phyloP scores from a whole-genome alignment of 257 asterid species.

The Plantago elongata region DNA sequence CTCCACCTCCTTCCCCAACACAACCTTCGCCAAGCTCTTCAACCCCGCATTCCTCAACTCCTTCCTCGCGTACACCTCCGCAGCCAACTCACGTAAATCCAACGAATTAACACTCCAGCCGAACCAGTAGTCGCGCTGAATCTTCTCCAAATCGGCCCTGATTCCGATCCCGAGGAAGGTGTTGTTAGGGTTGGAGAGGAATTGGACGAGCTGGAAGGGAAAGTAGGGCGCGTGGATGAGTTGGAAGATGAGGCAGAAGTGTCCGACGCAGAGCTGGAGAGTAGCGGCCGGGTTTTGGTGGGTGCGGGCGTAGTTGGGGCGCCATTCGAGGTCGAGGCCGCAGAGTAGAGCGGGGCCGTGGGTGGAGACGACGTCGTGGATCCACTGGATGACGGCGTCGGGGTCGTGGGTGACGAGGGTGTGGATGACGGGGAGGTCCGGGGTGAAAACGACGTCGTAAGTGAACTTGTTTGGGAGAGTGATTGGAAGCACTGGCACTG shows the following conservation, averaged over 20 bases:
- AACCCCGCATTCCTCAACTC: constrained; percentile 27
- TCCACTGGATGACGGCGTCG: constrained; percentile 8
- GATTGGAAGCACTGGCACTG: too few relatives aligned
- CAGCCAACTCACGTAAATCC: constrained; percentile 47
- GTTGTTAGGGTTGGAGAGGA: constrained; percentile 36
- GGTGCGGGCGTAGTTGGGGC: constrained; percentile 27
- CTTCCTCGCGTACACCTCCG: constrained; percentile 18
- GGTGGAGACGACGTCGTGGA: constrained; percentile 24
- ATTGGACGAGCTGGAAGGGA: constrained; percentile 29
- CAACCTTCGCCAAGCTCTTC: constrained; percentile 31
- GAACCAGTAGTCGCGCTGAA: constrained; percentile 31
- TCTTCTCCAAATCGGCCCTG: constrained; percentile 33
- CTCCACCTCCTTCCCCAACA: constrained; percentile 31
- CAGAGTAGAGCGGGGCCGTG: constrained; percentile 25
- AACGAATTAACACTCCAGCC: constrained; percentile 26
- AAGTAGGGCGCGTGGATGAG: constrained; percentile 26
- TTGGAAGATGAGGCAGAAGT: constrained; percentile 41
- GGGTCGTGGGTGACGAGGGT: not conserved
- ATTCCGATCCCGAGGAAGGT: constrained; percentile 50
- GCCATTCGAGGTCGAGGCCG: constrained; percentile 56
- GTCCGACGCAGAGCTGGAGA: constrained; percentile 51
- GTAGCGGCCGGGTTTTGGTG: constrained; percentile 41
- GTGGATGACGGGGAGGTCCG: too few relatives aligned
- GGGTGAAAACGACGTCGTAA: too few relatives aligned
- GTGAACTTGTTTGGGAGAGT: too few relatives aligned